phyloP scores from a whole-genome alignment of 2,329 filamentous ascomycete genomes.

The Pezicula neosporulosa region DNA sequence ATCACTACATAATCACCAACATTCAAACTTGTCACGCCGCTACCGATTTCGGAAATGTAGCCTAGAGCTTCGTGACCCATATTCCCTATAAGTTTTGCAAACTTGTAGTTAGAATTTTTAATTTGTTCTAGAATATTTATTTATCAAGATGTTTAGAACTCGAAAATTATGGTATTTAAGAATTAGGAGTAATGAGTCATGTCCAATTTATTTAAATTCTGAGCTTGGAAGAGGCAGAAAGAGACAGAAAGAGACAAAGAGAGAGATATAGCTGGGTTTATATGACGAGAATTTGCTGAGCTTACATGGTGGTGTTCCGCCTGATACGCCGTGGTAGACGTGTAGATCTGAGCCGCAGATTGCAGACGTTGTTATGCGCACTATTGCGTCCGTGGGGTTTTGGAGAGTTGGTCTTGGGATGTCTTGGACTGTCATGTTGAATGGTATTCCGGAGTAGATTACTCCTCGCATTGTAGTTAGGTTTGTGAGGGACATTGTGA shows the following conservation, averaged over 20 bases:
- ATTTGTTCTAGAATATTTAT: too few species aligned
- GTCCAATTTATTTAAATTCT: too few species aligned
- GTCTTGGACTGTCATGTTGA: slow-evolving; percentile 55
- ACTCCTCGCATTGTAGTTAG: slow-evolving; percentile 13
- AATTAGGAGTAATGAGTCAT: too few species aligned
- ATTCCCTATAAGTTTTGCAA: not conserved
- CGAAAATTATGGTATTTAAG: too few species aligned
- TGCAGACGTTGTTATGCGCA: slow-evolving; percentile 42
- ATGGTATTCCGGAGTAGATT: slow-evolving; percentile 6
- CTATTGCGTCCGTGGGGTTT: slow-evolving; percentile 42
- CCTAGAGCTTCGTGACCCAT: slow-evolving; percentile 53
- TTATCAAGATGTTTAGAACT: too few species aligned
- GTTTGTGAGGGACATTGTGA: not conserved
- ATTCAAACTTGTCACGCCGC: slow-evolving; percentile 39
- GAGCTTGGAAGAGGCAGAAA: too few species aligned
- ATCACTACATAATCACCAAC: slow-evolving; percentile 49
- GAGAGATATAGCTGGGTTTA: too few species aligned
- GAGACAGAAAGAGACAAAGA: too few species aligned
- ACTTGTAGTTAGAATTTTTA: too few species aligned
- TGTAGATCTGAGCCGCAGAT: slow-evolving; percentile 54
- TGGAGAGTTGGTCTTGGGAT: slow-evolving; percentile 36
- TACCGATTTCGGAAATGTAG: slow-evolving; percentile 40
- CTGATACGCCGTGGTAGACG: slow-evolving; percentile 40
- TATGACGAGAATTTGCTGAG: too few species aligned
- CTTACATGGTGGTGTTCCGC: slow-evolving; percentile 2